Conservation (phyloP, 352 stramenopile genomes). For the Pythium biforme region DNA sequence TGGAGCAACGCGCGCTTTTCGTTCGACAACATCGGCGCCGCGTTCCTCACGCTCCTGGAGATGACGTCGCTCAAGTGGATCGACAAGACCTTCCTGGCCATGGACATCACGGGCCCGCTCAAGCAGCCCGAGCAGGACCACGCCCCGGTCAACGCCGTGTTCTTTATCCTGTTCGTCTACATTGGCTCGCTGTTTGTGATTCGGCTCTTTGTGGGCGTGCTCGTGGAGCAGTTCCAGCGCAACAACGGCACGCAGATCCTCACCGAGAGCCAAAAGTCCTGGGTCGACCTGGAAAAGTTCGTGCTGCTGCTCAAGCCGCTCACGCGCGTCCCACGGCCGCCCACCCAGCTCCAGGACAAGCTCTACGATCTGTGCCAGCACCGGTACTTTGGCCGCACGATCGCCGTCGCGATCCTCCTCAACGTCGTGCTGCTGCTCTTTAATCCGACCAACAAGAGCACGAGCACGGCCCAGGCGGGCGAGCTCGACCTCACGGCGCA, state of each 20-base stretch:
- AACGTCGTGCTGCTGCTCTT: conserved; percentile 70
- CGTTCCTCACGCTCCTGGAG: conserved; percentile 65
- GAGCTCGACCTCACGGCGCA: not conserved
- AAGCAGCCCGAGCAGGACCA: conserved; percentile 53
- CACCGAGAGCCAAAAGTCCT: conserved; percentile 74
- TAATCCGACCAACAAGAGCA: conserved; percentile 37
- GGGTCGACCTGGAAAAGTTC: conserved; percentile 82
- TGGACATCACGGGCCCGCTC: conserved; percentile 57
- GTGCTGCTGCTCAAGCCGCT: conserved; percentile 67
- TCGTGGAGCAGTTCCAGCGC: conserved; percentile 82
- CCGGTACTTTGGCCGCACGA: conserved; percentile 46
- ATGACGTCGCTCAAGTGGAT: conserved; percentile 85
- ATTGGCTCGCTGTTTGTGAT: conserved; percentile 78
- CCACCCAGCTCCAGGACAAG: conserved; percentile 24
- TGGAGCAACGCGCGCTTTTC: conserved; percentile 73
- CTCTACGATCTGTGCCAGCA: conserved; percentile 66
- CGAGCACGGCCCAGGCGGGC: not conserved
- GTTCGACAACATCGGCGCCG: conserved; percentile 72
- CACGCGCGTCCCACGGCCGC: conserved; percentile 49
- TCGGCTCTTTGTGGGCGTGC: conserved; percentile 72
- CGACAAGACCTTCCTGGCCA: conserved; percentile 72
- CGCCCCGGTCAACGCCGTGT: conserved; percentile 46
- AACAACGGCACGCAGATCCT: conserved; percentile 83
- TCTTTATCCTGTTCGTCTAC: conserved; percentile 79
- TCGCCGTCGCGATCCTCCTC: conserved; percentile 66